These are phyloP conservation scores for Trametes elegans DNA, from an alignment of 768 basidiomycete species.

Conservation along the genomic window DNA sequence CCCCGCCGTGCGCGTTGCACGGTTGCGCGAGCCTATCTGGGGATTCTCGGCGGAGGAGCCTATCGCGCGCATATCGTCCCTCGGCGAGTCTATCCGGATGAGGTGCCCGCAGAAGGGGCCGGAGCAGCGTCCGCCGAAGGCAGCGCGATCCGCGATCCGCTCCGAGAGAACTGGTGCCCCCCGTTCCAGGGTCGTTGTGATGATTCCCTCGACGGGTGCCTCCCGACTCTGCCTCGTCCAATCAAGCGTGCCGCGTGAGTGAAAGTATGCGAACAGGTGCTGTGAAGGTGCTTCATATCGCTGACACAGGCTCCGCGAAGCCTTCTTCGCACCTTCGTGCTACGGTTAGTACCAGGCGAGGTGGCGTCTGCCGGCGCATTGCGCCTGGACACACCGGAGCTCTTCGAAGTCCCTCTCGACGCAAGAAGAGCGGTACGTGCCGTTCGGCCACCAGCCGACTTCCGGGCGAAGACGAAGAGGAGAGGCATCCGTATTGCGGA, in stretches of 20 bases:
- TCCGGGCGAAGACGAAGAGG: too few relatives aligned
- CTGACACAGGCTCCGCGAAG: background rate
- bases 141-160: slow-evolving; percentile 1
- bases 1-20: background rate
- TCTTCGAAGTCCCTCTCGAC: too few relatives aligned
- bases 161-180: background rate
- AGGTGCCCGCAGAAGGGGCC: background rate
- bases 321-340: background rate
- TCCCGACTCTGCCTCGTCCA: too few relatives aligned
- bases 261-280: background rate
- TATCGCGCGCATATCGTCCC: background rate
- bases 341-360: too few relatives aligned
- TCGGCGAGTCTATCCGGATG: background rate
- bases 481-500: too few relatives aligned
- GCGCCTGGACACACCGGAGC: background rate
- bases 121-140: background rate
- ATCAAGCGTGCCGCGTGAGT: too few relatives aligned
- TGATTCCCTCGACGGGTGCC: background rate
- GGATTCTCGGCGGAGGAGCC: background rate
- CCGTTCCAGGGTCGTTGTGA: slow-evolving; percentile 3
- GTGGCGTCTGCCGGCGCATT: background rate
- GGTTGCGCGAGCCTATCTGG: background rate
- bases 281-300: background rate
- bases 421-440: too few relatives aligned
- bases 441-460: too few relatives aligned